Percentiles rank a stretch among this genome's conserved stretches.
Evolutionary conservation across 2,329 filamentous ascomycete species (phyloP).

Genomic region (Rutstroemia sp.): DNA sequence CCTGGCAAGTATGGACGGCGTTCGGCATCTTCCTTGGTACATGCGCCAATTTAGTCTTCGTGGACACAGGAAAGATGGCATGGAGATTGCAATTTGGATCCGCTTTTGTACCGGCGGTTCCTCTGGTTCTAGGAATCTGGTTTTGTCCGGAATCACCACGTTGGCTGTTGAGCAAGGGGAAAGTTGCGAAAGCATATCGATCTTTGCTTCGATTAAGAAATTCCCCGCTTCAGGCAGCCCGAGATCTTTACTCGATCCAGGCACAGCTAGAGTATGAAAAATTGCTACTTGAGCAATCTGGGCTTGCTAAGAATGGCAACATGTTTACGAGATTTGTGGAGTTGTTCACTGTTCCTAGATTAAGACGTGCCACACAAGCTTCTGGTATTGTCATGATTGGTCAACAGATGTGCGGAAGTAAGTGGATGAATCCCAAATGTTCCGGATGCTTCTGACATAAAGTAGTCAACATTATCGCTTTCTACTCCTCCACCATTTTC

Average conservation of each 20-base stretch:
- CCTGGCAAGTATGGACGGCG: constrained; percentile 45
- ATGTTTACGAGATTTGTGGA: constrained; percentile 54
- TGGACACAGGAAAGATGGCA: constrained; percentile 47
- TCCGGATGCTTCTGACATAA: neutral
- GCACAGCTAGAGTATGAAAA: constrained; percentile 41
- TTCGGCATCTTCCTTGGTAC: constrained; percentile 62
- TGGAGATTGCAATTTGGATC: constrained; percentile 60
- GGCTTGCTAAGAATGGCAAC: constrained; percentile 31
- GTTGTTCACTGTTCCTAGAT: constrained; percentile 61
- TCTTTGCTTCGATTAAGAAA: constrained; percentile 52
- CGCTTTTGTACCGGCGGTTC: constrained; percentile 57
- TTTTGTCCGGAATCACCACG: constrained; percentile 59
- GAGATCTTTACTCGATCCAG: constrained; percentile 56
- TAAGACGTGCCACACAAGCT: constrained; percentile 66
- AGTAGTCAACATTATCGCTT: constrained; percentile 59
- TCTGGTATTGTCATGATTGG: constrained; percentile 59
- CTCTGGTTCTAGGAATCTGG: constrained; percentile 48
- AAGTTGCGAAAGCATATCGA: constrained; percentile 45
- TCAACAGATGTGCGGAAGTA: constrained; percentile 32
- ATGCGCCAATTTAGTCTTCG: constrained; percentile 57
- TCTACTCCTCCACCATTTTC: constrained; percentile 63
- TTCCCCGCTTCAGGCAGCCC: constrained; percentile 50
- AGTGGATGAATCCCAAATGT: constrained; percentile 26
- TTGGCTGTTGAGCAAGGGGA: constrained; percentile 58
- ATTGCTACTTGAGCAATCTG: constrained; percentile 33